These are phyloP conservation scores for Nakazawaea pomicola DNA, from an alignment of 805 yeast genomes.

Conservation along the genomic window DNA sequence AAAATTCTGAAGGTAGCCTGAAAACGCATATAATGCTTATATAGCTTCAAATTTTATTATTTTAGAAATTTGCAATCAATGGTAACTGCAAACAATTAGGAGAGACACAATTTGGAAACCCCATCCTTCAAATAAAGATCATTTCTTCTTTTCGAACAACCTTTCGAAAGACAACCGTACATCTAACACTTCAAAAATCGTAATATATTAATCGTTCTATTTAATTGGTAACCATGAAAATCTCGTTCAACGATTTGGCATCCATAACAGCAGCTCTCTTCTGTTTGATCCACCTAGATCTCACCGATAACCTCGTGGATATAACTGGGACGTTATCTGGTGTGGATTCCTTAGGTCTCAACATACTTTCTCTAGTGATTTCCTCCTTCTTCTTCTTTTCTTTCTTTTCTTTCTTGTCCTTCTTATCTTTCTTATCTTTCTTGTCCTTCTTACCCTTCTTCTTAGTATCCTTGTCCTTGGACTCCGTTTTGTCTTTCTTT, in stretches of 20 bases:
- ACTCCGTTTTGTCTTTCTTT: conserved; percentile 15
- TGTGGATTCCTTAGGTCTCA: conserved; percentile 28
- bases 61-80: no score
- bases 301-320: conserved; percentile 60
- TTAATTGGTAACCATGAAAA: conserved; percentile 72
- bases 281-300: conserved; percentile 85
- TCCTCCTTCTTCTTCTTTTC: conserved; percentile 20
- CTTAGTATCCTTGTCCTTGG: conserved; percentile 19
- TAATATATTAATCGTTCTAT: conserved; percentile 6
- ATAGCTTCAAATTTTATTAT: no score
- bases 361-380: conserved; percentile 37
- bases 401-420: conserved; percentile 23
- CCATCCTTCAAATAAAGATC: no score
- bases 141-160: no score
- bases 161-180: no score
- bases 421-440: conserved; percentile 15
- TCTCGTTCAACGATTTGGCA: conserved; percentile 82
- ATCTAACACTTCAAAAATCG: conserved; percentile 7
- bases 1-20: conserved; percentile 20
- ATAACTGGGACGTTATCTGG: conserved; percentile 28
- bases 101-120: no score
- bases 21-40: no score
- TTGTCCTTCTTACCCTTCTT: conserved; percentile 16
- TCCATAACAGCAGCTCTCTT: conserved; percentile 92
- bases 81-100: no score